These are phyloP conservation scores for Coccomyxa sp. DNA, from an alignment of 139 green algal genomes.

Conservation along the genomic window DNA sequence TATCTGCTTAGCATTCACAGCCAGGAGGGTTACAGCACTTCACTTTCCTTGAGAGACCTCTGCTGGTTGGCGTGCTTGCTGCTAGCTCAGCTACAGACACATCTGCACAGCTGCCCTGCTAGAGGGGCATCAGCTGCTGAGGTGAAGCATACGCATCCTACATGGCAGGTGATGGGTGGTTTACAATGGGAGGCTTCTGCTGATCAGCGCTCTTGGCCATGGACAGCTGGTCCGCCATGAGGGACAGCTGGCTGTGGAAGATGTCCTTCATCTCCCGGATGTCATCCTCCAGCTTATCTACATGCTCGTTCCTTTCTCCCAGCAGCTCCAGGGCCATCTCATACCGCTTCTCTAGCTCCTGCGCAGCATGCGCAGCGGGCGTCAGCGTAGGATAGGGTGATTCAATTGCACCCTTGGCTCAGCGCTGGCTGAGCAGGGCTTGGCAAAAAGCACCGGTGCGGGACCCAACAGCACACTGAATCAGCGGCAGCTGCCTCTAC, in stretches of 20 bases:
- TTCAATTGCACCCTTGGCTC: neutral
- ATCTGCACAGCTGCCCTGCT: too few relatives aligned
- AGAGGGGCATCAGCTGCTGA: too few relatives aligned
- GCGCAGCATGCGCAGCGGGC: neutral
- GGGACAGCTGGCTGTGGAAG: conserved; percentile 64
- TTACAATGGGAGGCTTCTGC: too few relatives aligned
- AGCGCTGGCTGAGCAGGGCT: too few relatives aligned
- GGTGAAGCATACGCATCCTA: too few relatives aligned
- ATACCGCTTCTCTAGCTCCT: conserved; percentile 19
- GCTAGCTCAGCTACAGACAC: too few relatives aligned
- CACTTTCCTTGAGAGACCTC: too few relatives aligned
- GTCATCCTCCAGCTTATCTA: conserved; percentile 74
- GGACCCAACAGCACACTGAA: neutral
- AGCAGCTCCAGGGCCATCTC: conserved; percentile 47
- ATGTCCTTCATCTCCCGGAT: conserved; percentile 75
- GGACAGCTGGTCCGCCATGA: conserved; percentile 33
- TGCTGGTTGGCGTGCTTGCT: too few relatives aligned
- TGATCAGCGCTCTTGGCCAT: too few relatives aligned
- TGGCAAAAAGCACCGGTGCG: neutral
- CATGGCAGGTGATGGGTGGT: too few relatives aligned
- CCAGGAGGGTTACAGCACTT: too few relatives aligned
- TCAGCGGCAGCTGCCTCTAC: neutral
- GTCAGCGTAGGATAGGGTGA: neutral
- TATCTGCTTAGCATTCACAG: too few relatives aligned
- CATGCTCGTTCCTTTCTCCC: conserved; percentile 63